phyloP scores from a whole-genome alignment of 768 basidiomycete genomes.

The Suillus placidus region DNA sequence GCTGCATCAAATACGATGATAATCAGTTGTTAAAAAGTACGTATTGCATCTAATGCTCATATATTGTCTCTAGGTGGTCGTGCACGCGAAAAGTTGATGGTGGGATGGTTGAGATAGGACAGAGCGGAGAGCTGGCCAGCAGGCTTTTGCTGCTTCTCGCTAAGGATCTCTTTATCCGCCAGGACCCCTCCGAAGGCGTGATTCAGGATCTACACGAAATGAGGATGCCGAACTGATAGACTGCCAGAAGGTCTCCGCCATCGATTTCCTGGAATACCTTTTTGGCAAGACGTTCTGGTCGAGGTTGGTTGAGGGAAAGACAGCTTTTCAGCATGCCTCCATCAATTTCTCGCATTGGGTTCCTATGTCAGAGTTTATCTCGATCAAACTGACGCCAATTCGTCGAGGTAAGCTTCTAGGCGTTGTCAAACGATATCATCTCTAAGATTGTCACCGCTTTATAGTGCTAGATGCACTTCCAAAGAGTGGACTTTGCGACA shows the following conservation, averaged over 20 bases:
- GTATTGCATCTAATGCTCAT: too few relatives aligned
- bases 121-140: conserved; percentile 15
- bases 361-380: too few relatives aligned
- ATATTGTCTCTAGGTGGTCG: too few relatives aligned
- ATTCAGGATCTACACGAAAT: not conserved
- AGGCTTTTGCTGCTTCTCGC: conserved; percentile 14
- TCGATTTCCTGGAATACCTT: conserved; percentile 19
- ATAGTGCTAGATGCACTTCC: too few relatives aligned
- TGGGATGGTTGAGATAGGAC: conserved; percentile 10
- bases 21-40: too few relatives aligned
- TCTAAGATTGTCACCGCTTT: too few relatives aligned
- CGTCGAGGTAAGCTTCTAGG: too few relatives aligned
- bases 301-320: conserved; percentile 3
- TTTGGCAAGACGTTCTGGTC: conserved; percentile 13
- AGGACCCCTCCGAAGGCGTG: not conserved
- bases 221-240: conserved; percentile 9
- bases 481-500: too few relatives aligned
- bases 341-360: conserved; percentile 18
- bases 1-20: too few relatives aligned
- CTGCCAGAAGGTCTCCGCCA: conserved; percentile 16
- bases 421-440: too few relatives aligned
- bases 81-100: not conserved
- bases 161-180: conserved; percentile 13
- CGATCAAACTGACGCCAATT: too few relatives aligned
- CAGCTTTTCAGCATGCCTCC: conserved; percentile 13